Percentiles rank a stretch among this genome's conserved stretches.
Conservation (phyloP, 306 rosid genomes). For the Prunus padus region DNA sequence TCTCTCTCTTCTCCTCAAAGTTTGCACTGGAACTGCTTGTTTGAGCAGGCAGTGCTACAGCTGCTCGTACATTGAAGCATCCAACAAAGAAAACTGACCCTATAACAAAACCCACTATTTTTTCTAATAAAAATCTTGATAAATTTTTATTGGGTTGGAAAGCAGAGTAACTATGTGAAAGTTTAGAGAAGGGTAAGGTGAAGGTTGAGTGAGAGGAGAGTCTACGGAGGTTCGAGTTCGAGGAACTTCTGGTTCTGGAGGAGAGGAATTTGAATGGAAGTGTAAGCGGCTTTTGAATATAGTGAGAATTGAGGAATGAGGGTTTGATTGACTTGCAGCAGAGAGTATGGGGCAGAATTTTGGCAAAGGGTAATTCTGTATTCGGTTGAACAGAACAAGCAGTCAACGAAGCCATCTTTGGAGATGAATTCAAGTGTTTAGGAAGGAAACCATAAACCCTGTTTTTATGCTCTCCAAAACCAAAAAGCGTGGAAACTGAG, state of each 20-base stretch:
- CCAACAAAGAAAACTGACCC: slow-evolving; percentile 62
- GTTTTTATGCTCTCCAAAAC: too few relatives aligned
- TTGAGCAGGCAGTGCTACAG: slow-evolving; percentile 50
- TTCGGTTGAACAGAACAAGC: slow-evolving; percentile 18
- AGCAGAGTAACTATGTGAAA: not conserved
- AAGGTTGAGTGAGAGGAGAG: not conserved
- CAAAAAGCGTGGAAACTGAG: too few relatives aligned
- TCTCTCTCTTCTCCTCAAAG: slow-evolving; percentile 38
- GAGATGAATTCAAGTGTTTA: too few relatives aligned
- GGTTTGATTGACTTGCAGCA: not conserved
- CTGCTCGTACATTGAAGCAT: slow-evolving; percentile 43
- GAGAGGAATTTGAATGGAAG: slow-evolving; percentile 10
- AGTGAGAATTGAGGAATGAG: slow-evolving; percentile 9
- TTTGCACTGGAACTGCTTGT: slow-evolving; percentile 31
- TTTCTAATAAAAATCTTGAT: slow-evolving; percentile 30
- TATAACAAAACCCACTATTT: slow-evolving; percentile 49
- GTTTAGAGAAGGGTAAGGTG: slow-evolving; percentile 3
- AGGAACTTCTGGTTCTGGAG: not conserved
- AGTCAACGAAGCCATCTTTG: slow-evolving; percentile 22
- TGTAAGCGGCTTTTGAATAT: not conserved
- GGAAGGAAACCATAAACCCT: too few relatives aligned
- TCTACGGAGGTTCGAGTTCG: slow-evolving; percentile 9
- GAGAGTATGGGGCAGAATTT: too few relatives aligned
- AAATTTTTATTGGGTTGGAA: slow-evolving; percentile 23
- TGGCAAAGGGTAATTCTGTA: not conserved